Base-by-base conservation (phyloP, 768 basidiomycete species). In the Podaxis sp. region DNA sequence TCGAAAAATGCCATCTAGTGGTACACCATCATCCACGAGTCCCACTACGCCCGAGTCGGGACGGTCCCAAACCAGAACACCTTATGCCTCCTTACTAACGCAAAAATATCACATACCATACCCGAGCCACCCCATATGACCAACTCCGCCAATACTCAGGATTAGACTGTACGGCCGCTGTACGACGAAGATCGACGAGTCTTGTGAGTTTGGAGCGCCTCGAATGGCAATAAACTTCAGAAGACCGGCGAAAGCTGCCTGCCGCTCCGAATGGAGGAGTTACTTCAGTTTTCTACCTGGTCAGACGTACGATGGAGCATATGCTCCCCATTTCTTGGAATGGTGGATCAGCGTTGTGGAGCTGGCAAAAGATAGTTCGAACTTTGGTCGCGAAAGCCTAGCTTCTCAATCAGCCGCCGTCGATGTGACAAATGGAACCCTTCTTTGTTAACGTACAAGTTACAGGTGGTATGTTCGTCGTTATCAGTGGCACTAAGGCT, bases 31-130 rank as follows among this genome's bases (percentile, higher is more conserved):
- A 52, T 55, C 51, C 58, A 51, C 36, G 53, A 50, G 61, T 55
- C 15, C 54, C 41, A 24, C n/a, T 50, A 55, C 61, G 43, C 54
- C 54, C 46, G 25, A 62, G 46, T 62, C 61, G 61, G 61, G 47
- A 17, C 52, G 60, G 60, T 25, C 22, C 29, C 33, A 37, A 55
- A 55, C 24, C 33, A 61, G 53, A 54, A 47, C 29, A 55, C 4
- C 37, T 24, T 46, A 46, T 24, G 8, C 38, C 60, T 22, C 22
- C 33, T 51, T 17, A 38, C 27, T 37, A n/a, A 43, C n/a, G 38
- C 51, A 54, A 43, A 36, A 19, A 22, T 46, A n/a, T 22, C 24
- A 55, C 12, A 29, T 55, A 60, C 52, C 37, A 60, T 53, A 54
- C 22, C 60, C 49, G 12, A 40, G 24, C 25, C 36, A 25, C 49